phyloP scores from a whole-genome alignment of 352 stramenopile genomes.

The Phytophthora litchii region DNA sequence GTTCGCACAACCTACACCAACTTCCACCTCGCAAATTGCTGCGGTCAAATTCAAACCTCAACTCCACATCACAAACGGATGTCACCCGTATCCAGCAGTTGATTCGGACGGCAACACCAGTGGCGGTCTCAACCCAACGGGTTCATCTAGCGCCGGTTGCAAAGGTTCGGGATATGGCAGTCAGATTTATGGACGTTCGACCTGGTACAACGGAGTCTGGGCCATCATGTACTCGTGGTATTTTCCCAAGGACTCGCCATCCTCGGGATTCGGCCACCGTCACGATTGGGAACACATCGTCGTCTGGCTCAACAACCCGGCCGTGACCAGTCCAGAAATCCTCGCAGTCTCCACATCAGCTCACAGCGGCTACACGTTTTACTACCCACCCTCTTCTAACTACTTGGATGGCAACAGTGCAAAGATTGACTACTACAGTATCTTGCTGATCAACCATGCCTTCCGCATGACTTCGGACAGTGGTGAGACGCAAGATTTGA shows the following conservation, averaged over 20 bases:
- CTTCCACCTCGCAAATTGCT: not conserved
- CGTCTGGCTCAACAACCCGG: conserved; percentile 4
- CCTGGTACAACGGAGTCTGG: conserved; percentile 6
- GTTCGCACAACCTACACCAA: conserved; percentile 11
- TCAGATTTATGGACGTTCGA: conserved; percentile 5
- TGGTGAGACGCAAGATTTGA: conserved; percentile 12
- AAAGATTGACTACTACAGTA: conserved; percentile 14
- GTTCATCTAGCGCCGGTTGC: conserved; percentile 4
- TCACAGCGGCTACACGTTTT: not conserved
- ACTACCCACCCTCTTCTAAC: too few species aligned
- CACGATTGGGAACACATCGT: conserved; percentile 4
- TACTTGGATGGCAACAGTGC: conserved; percentile 1
- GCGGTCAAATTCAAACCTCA: conserved; percentile 1
- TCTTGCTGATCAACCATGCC: conserved; percentile 7
- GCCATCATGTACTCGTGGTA: conserved; percentile 6
- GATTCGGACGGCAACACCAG: conserved; percentile 1
- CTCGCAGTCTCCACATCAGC: conserved; percentile 4
- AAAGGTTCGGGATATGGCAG: conserved; percentile 10
- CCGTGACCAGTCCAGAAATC: conserved; percentile 4
- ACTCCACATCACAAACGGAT: conserved; percentile 8
- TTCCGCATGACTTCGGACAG: conserved; percentile 5
- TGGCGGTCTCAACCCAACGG: not conserved
- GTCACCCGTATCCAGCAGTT: conserved; percentile 1
- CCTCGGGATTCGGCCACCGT: not conserved
- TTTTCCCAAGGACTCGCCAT: conserved; percentile 6